These are phyloP conservation scores for Borealophlyctis nickersoniae DNA, from an alignment of 192 early-diverging fungal genomes.

Conservation along the genomic window DNA sequence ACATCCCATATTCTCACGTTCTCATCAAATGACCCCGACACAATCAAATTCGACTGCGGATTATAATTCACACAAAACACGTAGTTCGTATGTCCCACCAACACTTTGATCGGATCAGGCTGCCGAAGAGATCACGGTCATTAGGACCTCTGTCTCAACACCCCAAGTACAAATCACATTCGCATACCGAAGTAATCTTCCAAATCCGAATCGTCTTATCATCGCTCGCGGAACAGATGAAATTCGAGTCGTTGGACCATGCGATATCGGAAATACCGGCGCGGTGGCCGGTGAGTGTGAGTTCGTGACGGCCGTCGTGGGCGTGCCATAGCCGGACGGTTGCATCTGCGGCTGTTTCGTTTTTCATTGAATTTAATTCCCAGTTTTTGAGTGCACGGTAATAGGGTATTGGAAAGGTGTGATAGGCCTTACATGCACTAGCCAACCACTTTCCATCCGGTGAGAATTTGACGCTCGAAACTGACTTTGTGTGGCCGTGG, in stretches of 20 bases:
- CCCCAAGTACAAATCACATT: too few relatives aligned
- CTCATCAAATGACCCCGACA: slow-evolving; percentile 97
- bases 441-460: slow-evolving; percentile 98
- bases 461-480: slow-evolving; percentile 95
- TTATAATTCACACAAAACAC: slow-evolving; percentile 99
- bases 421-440: slow-evolving; percentile 66
- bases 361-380: not conserved
- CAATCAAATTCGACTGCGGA: slow-evolving; percentile 88
- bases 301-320: slow-evolving; percentile 74
- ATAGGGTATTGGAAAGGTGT: not conserved
- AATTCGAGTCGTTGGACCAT: slow-evolving; percentile 90
- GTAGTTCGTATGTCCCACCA: slow-evolving; percentile 92
- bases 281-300: slow-evolving; percentile 84
- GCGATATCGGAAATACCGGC: slow-evolving; percentile 94
- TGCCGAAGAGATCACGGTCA: too few relatives aligned
- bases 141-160: not conserved
- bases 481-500: slow-evolving; percentile 89
- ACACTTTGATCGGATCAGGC: slow-evolving; percentile 66
- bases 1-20: slow-evolving; percentile 97
- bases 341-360: slow-evolving; percentile 80
- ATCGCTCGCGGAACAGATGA: slow-evolving; percentile 88
- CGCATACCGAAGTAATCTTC: slow-evolving; percentile 74
- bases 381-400: slow-evolving; percentile 14
- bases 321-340: slow-evolving; percentile 94
- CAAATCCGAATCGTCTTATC: slow-evolving; percentile 95